Conservation (phyloP, 2,329 filamentous ascomycete genomes). For the Alternaria ventricosa region DNA sequence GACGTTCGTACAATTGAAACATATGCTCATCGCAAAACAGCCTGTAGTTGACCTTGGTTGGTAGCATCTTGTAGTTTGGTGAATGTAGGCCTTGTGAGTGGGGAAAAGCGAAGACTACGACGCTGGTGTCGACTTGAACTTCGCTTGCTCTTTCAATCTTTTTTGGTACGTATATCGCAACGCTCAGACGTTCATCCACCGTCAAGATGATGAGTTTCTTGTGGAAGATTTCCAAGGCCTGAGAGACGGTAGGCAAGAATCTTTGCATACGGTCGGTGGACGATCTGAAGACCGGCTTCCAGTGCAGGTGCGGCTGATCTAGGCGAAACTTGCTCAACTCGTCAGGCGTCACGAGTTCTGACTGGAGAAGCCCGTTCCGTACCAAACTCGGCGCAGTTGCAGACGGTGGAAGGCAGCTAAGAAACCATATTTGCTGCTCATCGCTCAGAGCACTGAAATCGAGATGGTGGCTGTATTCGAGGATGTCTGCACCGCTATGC, state of each 20-base stretch:
- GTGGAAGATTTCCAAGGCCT: conserved; percentile 47
- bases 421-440: conserved; percentile 50
- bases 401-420: conserved; percentile 42
- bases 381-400: conserved; percentile 36
- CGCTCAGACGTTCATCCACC: conserved; percentile 47
- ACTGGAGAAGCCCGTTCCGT: conserved; percentile 49
- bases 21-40: conserved; percentile 47
- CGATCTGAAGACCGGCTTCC: conserved; percentile 50
- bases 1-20: conserved; percentile 50
- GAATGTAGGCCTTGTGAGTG: conserved; percentile 47
- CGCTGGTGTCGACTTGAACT: conserved; percentile 41
- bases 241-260: conserved; percentile 43
- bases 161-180: conserved; percentile 51
- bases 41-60: conserved; percentile 49
- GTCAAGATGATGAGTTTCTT: conserved; percentile 50
- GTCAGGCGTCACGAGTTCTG: conserved; percentile 35
- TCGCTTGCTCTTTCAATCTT: conserved; percentile 45
- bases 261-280: conserved; percentile 43
- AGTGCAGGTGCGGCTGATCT: conserved; percentile 43
- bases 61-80: conserved; percentile 42
- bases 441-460: conserved; percentile 26
- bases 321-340: conserved; percentile 46
- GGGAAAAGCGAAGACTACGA: conserved; percentile 50
- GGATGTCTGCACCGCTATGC: conserved; percentile 31
- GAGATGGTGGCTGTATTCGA: conserved; percentile 26